Evolutionary conservation across 768 basidiomycete species (phyloP), one percentile per base, ranked within the genome.

Genomic region (Amanita rimosa): DNA sequence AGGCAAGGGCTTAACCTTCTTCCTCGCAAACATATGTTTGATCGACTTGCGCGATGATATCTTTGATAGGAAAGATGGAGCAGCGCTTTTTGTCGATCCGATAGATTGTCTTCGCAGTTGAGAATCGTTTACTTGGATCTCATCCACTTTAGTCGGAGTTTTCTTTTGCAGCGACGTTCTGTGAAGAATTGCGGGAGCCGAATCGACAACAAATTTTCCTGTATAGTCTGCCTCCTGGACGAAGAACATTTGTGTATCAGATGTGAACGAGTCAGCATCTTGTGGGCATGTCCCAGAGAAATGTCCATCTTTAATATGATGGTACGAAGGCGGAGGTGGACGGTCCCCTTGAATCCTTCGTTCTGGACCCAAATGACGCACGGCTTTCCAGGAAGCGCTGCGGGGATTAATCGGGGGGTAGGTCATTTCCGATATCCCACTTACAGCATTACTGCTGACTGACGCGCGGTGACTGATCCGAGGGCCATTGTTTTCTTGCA

Each of bases 391-490:
- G 3, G 53, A 42, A 34, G 45, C 49, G 27, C 36, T 53, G 49
- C 33, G 42, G 17, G 49, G 52, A 34, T 53, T 47, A 29, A 64
- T 54, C 2, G 75, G 75, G 10, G 74, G 75, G 53, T 78, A 78
- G 3, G 75, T 75, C 67, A 75, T 70, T 58, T 78, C 76, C 2
- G 76, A 78, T 50, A 73, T 67, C 22, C 70, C 68, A 56, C 74
- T 75, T 45, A 71, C 51, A n/a, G 70, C 68, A 55, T 69, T 68
- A 54, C 71, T 72, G 24, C 60, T 53, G 49, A 53, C 58, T 11
- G 67, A 70, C 26, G 56, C 53, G 13, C 65, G 64, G 22, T 62
- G 59, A 21, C 57, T 57, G 35, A 46, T 55, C 29, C 61, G 58
- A 26, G 56, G 52, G 21, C 64, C 59, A 39, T 61, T 60, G 54